Percentiles rank a stretch among this genome's conserved stretches.
phyloP scores from a whole-genome alignment of 2,329 filamentous ascomycete genomes.

The Graphium sp. region DNA sequence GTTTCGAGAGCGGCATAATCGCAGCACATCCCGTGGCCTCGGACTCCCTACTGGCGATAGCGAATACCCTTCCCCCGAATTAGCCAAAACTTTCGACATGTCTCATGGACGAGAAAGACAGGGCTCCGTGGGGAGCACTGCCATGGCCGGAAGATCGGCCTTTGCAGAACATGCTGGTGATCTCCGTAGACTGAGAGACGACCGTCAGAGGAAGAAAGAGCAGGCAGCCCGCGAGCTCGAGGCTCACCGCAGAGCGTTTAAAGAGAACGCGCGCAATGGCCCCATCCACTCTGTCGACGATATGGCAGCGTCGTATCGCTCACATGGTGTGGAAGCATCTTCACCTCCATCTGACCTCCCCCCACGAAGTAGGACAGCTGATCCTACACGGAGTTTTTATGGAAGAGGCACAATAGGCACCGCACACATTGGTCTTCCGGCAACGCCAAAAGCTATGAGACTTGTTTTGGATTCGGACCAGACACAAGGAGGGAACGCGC shows the following conservation, averaged over 20 bases:
- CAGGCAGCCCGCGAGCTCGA: conserved; percentile 73
- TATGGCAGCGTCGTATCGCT: conserved; percentile 15
- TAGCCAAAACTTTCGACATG: no score
- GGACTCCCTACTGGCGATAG: no score
- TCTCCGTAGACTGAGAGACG: conserved; percentile 36
- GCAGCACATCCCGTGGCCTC: conserved; percentile 27
- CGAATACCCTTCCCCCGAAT: no score
- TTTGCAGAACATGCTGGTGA: conserved; percentile 37
- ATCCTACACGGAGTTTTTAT: conserved; percentile 37
- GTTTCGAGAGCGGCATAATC: conserved; percentile 37
- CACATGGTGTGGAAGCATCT: conserved; percentile 10
- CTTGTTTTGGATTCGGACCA: conserved; percentile 47
- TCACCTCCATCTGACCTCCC: conserved; percentile 24
- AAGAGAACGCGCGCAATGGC: conserved; percentile 67
- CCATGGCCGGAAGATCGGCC: no score
- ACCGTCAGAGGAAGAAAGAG: conserved; percentile 52
- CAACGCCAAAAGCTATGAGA: conserved; percentile 82
- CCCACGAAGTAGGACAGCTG: conserved; percentile 47
- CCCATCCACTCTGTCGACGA: conserved; percentile 56
- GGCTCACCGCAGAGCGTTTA: conserved; percentile 66
- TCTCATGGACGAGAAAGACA: no score
- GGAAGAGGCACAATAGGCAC: conserved; percentile 22
- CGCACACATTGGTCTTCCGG: conserved; percentile 60
- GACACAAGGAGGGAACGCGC: conserved; percentile 13
- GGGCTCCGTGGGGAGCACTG: no score